Percentiles rank a stretch among this genome's conserved stretches.
These are phyloP conservation scores for Cyberlindnera petersonii DNA, from an alignment of 805 yeast species.

Conservation along the genomic window DNA sequence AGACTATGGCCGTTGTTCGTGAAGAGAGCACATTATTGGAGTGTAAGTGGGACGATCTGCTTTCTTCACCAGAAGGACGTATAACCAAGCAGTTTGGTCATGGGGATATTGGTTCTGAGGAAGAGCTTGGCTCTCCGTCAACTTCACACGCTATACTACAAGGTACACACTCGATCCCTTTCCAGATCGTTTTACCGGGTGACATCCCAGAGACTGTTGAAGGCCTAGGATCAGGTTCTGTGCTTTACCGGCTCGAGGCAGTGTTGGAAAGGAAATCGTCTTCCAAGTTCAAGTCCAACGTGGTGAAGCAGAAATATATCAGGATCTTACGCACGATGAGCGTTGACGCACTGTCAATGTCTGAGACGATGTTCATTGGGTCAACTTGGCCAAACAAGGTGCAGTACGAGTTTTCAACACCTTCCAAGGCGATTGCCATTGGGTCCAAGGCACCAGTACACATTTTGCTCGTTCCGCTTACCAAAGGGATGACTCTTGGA, in stretches of 20 bases:
- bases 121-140: not conserved
- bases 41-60: conserved; percentile 63
- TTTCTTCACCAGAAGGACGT: conserved; percentile 30
- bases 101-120: not conserved
- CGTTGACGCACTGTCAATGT: conserved; percentile 61
- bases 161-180: conserved; percentile 85
- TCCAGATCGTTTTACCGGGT: conserved; percentile 74
- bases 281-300: conserved; percentile 41
- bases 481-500: conserved; percentile 72
- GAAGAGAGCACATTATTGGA: conserved; percentile 62
- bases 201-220: conserved; percentile 77
- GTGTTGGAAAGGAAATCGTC: conserved; percentile 59
- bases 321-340: conserved; percentile 80
- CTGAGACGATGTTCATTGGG: conserved; percentile 85
- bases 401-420: conserved; percentile 82
- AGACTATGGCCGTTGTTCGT: conserved; percentile 34
- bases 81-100: conserved; percentile 5
- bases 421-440: conserved; percentile 79
- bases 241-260: conserved; percentile 68
- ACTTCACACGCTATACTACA: conserved; percentile 34
- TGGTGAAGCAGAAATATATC: conserved; percentile 50
- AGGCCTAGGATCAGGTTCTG: conserved; percentile 77
- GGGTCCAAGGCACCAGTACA: conserved; percentile 70
- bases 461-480: conserved; percentile 68
- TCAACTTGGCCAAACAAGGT: conserved; percentile 87